Conservation (phyloP, 352 stramenopile species). For the Globisporangium middletonii region DNA sequence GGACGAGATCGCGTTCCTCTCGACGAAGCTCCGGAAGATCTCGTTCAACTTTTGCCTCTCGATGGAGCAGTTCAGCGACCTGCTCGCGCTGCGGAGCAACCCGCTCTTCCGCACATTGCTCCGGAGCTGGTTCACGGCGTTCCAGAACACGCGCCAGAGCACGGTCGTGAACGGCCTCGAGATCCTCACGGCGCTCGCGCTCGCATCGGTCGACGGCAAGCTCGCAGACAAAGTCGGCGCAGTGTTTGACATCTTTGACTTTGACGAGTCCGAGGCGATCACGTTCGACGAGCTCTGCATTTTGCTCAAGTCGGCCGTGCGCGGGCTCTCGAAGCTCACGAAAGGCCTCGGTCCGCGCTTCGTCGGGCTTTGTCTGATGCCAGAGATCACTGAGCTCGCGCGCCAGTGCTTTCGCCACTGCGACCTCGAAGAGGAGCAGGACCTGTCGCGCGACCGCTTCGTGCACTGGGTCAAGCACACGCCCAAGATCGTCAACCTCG, state of each 20-base stretch:
- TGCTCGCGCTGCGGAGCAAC: conserved; percentile 52
- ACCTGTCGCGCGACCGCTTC: conserved; percentile 45
- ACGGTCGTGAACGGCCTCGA: conserved; percentile 65
- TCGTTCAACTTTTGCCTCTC: conserved; percentile 80
- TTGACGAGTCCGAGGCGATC: conserved; percentile 55
- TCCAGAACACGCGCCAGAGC: conserved; percentile 63
- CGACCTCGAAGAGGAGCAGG: conserved; percentile 62
- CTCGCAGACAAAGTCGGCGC: conserved; percentile 47
- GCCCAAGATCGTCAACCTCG: conserved; percentile 63
- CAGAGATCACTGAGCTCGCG: conserved; percentile 50
- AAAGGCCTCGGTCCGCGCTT: conserved; percentile 52
- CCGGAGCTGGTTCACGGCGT: conserved; percentile 49
- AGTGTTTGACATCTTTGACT: conserved; percentile 78
- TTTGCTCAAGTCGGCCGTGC: conserved; percentile 62
- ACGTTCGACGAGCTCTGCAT: conserved; percentile 76
- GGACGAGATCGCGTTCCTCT: conserved; percentile 54
- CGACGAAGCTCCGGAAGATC: conserved; percentile 35
- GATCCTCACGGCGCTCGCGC: conserved; percentile 50
- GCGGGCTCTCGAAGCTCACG: conserved; percentile 61
- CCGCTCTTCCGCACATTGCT: conserved; percentile 51
- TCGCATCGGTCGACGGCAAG: conserved; percentile 43
- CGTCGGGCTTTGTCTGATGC: conserved; percentile 47
- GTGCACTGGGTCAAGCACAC: conserved; percentile 60
- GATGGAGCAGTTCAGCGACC: conserved; percentile 53
- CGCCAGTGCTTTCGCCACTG: conserved; percentile 58